Conservation (phyloP, 148 eudicot species). For the Talinum fruticosum region DNA sequence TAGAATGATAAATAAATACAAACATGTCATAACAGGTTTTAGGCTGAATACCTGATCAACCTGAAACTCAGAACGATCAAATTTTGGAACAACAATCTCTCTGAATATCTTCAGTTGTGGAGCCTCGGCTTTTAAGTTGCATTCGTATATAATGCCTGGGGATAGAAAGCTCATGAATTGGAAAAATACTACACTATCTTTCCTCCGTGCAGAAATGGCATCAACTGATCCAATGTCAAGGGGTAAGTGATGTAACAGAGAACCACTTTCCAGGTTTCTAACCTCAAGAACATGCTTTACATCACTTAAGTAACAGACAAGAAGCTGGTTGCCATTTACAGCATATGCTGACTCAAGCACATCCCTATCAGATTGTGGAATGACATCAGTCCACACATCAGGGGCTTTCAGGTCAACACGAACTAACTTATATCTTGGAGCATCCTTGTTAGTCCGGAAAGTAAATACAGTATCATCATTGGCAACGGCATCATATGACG, state of each 20-base stretch:
- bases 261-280: slow-evolving; percentile 72
- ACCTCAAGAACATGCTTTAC: slow-evolving; percentile 79
- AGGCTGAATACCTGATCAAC: slow-evolving; percentile 64
- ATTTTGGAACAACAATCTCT: slow-evolving; percentile 77
- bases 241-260: slow-evolving; percentile 62
- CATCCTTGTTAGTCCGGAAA: slow-evolving; percentile 82
- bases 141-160: slow-evolving; percentile 82
- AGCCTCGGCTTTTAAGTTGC: slow-evolving; percentile 45
- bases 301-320: slow-evolving; percentile 80
- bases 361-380: slow-evolving; percentile 70
- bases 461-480: slow-evolving; percentile 81
- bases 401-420: slow-evolving; percentile 81
- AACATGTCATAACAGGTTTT: neutral
- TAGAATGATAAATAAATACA: neutral
- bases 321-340: slow-evolving; percentile 59
- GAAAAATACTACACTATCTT: slow-evolving; percentile 60
- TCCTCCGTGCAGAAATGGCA: slow-evolving; percentile 63
- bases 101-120: slow-evolving; percentile 73
- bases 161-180: slow-evolving; percentile 80
- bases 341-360: slow-evolving; percentile 86
- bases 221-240: slow-evolving; percentile 85
- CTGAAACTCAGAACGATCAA: slow-evolving; percentile 69
- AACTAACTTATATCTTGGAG: slow-evolving; percentile 83
- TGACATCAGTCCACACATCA: slow-evolving; percentile 60
- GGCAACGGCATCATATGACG: slow-evolving; percentile 62